Evolutionary conservation across 1,284 basidiomycete species (phyloP).

Genomic region (Tilletia indica): DNA sequence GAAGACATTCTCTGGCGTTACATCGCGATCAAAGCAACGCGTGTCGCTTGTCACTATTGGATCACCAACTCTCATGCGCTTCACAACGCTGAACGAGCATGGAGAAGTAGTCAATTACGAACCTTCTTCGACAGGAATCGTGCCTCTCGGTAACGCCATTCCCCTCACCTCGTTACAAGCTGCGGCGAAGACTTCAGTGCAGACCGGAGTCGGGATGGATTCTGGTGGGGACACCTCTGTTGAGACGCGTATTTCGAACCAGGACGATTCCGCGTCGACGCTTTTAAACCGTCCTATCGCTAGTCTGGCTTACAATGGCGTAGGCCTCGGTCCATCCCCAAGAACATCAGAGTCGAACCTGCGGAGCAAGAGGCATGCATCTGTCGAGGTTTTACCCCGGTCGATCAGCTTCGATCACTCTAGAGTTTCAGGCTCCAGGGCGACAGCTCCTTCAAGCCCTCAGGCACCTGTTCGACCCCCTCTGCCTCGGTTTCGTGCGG

Average conservation of each 20-base stretch:
- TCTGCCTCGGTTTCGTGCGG: background rate
- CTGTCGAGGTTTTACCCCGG: background rate
- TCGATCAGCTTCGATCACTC: background rate
- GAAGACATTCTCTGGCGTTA: background rate
- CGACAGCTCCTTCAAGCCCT: too few relatives aligned
- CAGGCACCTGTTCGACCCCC: too few relatives aligned
- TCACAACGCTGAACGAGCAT: slow-evolving; percentile 14
- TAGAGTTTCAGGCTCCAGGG: background rate
- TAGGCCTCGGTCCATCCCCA: too few relatives aligned
- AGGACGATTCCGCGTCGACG: too few relatives aligned
- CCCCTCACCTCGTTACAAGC: background rate
- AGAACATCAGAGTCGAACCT: background rate
- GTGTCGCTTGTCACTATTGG: slow-evolving; percentile 9
- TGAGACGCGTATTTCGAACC: too few relatives aligned
- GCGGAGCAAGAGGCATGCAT: background rate
- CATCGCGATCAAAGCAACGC: slow-evolving; percentile 5
- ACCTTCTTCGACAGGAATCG: background rate
- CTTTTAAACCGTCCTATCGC: too few relatives aligned
- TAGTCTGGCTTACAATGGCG: too few relatives aligned
- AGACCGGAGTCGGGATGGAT: background rate
- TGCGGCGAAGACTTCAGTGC: background rate
- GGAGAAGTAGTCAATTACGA: slow-evolving; percentile 6
- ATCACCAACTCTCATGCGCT: background rate
- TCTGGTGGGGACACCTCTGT: too few relatives aligned
- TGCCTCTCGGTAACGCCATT: background rate